Conservation (phyloP, 208 protist species). For the Endotrypanum monterogeii region DNA sequence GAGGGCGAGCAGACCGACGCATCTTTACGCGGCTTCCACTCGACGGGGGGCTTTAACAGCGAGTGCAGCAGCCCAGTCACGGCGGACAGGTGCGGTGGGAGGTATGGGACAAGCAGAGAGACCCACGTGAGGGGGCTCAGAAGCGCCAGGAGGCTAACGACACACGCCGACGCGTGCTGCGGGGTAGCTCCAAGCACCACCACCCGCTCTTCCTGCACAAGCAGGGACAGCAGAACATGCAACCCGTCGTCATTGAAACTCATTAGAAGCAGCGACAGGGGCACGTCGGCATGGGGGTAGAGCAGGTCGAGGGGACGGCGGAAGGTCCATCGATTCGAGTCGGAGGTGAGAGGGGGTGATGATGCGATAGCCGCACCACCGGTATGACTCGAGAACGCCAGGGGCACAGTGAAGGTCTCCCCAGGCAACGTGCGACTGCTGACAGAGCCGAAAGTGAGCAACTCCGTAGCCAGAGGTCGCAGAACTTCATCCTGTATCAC, state of each 20-base stretch:
- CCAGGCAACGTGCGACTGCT: slow-evolving; percentile 31
- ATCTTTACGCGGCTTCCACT: slow-evolving; percentile 2
- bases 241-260: slow-evolving; percentile 75
- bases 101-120: slow-evolving; percentile 59
- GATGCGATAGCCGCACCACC: slow-evolving; percentile 6
- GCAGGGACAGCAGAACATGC: slow-evolving; percentile 67
- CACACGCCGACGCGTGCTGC: slow-evolving; percentile 81
- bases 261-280: slow-evolving; percentile 50
- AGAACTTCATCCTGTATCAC: slow-evolving; percentile 27
- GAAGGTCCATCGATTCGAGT: slow-evolving; percentile 25
- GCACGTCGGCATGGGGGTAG: slow-evolving; percentile 49
- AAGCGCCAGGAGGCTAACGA: slow-evolving; percentile 58
- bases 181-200: slow-evolving; percentile 71
- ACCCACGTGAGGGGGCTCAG: slow-evolving; percentile 64
- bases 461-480: slow-evolving; percentile 29
- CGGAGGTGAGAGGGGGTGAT: slow-evolving; percentile 15
- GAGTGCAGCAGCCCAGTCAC: slow-evolving; percentile 28
- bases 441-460: slow-evolving; percentile 21
- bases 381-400: slow-evolving; percentile 15
- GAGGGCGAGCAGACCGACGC: slow-evolving; percentile 4
- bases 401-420: slow-evolving; percentile 26
- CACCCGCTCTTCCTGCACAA: slow-evolving; percentile 59
- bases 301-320: slow-evolving; percentile 45
- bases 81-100: slow-evolving; percentile 36
- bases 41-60: slow-evolving; percentile 20